phyloP scores from a whole-genome alignment of 2,329 filamentous ascomycete species.

The Zasmidium cellare region DNA sequence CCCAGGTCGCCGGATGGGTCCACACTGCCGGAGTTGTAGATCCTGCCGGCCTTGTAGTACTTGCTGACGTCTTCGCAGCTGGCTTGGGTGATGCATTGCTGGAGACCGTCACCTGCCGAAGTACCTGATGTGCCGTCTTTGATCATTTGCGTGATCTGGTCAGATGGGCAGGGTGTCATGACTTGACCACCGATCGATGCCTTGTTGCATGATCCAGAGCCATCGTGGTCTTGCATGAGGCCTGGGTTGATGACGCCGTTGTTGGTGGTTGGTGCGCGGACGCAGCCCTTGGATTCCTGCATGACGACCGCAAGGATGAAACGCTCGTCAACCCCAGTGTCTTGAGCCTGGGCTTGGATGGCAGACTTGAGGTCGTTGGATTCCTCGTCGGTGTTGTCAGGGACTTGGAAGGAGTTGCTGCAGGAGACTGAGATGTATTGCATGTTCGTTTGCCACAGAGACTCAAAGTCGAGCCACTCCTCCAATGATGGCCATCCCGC shows the following conservation, averaged over 20 bases:
- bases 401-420: conserved; percentile 31
- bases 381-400: conserved; percentile 43
- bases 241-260: conserved; percentile 48
- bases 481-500: conserved; percentile 29
- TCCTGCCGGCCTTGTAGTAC: conserved; percentile 51
- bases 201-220: conserved; percentile 40
- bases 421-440: conserved; percentile 40
- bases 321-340: conserved; percentile 37
- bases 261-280: conserved; percentile 45
- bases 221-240: conserved; percentile 48
- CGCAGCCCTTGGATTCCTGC: conserved; percentile 51
- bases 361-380: conserved; percentile 40
- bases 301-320: conserved; percentile 49
- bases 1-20: conserved; percentile 39
- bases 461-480: conserved; percentile 28
- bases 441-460: conserved; percentile 38
- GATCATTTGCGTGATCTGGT: conserved; percentile 43
- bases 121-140: conserved; percentile 47
- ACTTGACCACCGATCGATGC: conserved; percentile 20
- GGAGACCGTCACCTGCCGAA: conserved; percentile 43
- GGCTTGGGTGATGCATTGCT: conserved; percentile 38
- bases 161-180: conserved; percentile 42
- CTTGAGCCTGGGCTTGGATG: conserved; percentile 36
- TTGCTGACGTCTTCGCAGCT: conserved; percentile 38
- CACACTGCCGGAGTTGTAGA: conserved; percentile 50